Evolutionary conservation across 1,139 yeast genomes (phyloP), one percentile per base, ranked within the genome.

Genomic region (Yamadazyma jaroonii): DNA sequence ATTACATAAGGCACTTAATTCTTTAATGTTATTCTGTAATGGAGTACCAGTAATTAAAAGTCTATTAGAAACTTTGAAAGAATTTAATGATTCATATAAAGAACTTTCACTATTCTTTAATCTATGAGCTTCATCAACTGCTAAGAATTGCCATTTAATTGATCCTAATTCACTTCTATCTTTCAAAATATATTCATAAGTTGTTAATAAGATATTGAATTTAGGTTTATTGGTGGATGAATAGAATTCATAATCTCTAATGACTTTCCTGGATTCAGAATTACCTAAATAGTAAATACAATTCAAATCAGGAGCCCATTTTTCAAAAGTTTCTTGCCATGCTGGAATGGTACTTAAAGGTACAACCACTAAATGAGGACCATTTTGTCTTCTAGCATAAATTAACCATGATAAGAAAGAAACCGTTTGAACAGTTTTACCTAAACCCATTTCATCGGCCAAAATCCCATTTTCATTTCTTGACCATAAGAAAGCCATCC

Each of bases 401-500:
- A 92, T 81, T 37, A 94, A 74, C 97, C 97, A 92, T 34, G 96
- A 85, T 46, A 94, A 69, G 55, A 94, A 94, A 2, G 96, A 78
- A 10, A 94, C 96, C 0, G 98, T 92, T 64, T 92, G 99, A 20
- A 92, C 97, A 6, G 99, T 92, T 60, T 92, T 92, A 50, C 99
- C 99, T 39, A 94, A 73, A 40, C 99, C 99, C 99, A 94, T 94
- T 61, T 94, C 99, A 67, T 94, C 99, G 5, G 99, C 98, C 34
- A 94, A 68, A 38, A 94, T 94, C 39, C 99, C 99, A 60, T 92
- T 94, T 63, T 92, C 97, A 60, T 92, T 88, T 56, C 97, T 77
- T 3, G 96, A 87, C 98, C 98, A 94, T 46, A 94, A 70, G 57
- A 89, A 94, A 0, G 98, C 98, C 98, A 94, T 94, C 99, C 98